Base-by-base conservation (phyloP, 1,284 basidiomycete species). In the Dichomitus squalens region DNA sequence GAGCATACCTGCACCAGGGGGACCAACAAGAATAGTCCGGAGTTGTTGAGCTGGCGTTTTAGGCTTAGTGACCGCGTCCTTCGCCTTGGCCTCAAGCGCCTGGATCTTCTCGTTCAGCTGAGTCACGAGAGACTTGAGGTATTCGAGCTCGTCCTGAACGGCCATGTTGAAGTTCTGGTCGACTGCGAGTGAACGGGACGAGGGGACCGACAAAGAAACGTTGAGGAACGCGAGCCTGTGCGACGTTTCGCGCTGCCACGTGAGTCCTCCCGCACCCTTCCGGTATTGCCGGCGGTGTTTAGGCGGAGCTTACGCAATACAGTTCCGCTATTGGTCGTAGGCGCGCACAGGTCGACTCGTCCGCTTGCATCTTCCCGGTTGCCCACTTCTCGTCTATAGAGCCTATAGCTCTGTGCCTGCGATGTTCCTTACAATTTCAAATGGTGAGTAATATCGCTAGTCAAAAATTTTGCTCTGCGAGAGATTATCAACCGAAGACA, bases 1-100 rank as follows among this genome's bases (percentile, higher is more conserved):
- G 38, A 12, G 79, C 88, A 62, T 68, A 93, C 96, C 96, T 68
- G 96, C 94, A 69, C 96, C 96, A 48, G 96, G 96, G 64, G 96
- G 96, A 59, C 96, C 96, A 69, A 99, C 83, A 65, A 99, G 84
- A 69, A 99, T 94, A 66, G 95, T 90, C 54, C 95, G 85, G 64
- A 93, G 82, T 75, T 92, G 90, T 71, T 88, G 81, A n/a, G 85
- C 84, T 56, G 92, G 91, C 33, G 88, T 85, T 71, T 82, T 84
- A 55, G 80, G 72, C 9, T 66, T 61, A 34, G 75, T 62, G 29
- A 74, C 68, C 7, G 70, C 71, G 31, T 71, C 72, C 69, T 86
- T 83, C 25, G 84, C 79, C 72, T 85, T 86, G 20, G 74, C 72
- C 79, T 95, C 93, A 60, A 95, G 79, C 35, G 77, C 68, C 53